Percentiles rank a stretch among this genome's conserved stretches.
Evolutionary conservation across 352 stramenopile species (phyloP).

Genomic region (Aphanomyces cochlioides): DNA sequence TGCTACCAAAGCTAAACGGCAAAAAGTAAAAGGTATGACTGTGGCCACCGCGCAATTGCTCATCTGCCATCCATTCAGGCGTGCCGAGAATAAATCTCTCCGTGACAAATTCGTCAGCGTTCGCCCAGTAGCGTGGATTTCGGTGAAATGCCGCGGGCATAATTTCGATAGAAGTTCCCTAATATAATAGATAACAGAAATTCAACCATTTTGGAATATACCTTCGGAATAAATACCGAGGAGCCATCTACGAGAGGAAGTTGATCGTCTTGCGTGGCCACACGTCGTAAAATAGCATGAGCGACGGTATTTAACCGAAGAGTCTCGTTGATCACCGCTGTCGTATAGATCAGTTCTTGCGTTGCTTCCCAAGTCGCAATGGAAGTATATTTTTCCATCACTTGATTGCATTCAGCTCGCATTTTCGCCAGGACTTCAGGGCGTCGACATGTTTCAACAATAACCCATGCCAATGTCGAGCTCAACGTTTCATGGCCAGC

Average conservation of each 20-base stretch:
- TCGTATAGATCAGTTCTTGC: constrained; percentile 45
- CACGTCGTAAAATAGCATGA: constrained; percentile 33
- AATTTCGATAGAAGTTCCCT: constrained; percentile 37
- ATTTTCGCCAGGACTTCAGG: neutral
- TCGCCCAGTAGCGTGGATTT: constrained; percentile 42
- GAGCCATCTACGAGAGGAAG: neutral
- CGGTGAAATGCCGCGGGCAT: constrained; percentile 41
- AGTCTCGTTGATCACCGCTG: constrained; percentile 45
- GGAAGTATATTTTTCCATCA: constrained; percentile 36
- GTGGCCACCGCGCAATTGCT: constrained; percentile 27
- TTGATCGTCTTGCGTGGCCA: constrained; percentile 13
- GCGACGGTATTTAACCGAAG: constrained; percentile 40
- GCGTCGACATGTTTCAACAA: neutral
- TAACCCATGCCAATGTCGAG: constrained; percentile 3
- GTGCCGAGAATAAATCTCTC: neutral
- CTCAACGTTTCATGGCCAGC: constrained; percentile 11
- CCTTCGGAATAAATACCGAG: constrained; percentile 17
- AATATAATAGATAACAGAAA: constrained; percentile 30
- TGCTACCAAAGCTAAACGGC: constrained; percentile 35
- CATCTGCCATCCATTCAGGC: constrained; percentile 11
- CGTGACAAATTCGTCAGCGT: constrained; percentile 42
- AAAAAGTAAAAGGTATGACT: constrained; percentile 40
- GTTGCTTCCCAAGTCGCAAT: constrained; percentile 36
- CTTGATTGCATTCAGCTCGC: constrained; percentile 34
- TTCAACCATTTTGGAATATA: constrained; percentile 8